Conservation (phyloP, 2,329 filamentous ascomycete species). For the Diaporthe citrichinensis region DNA sequence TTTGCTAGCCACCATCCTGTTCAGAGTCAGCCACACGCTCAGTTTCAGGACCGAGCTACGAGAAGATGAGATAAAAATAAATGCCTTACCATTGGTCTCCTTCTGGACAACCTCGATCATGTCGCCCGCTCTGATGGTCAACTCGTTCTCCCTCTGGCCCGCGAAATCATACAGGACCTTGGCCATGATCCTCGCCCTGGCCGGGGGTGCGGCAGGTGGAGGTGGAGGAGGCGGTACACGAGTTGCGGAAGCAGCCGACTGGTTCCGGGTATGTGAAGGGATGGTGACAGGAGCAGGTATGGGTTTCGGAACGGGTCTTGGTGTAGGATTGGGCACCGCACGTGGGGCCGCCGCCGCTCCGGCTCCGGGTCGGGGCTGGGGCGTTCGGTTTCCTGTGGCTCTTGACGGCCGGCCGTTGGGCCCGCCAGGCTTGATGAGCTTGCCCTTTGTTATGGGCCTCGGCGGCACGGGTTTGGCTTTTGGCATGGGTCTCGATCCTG, state of each 20-base stretch:
- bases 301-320: conserved; percentile 32
- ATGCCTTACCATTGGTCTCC: conserved; percentile 86
- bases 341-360: conserved; percentile 43
- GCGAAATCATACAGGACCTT: conserved; percentile 94
- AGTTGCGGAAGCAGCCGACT: conserved; percentile 64
- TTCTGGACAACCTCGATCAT: conserved; percentile 93
- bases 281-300: conserved; percentile 54
- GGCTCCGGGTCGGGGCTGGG: conserved; percentile 59
- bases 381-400: conserved; percentile 65
- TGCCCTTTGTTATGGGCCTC: conserved; percentile 92
- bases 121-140: conserved; percentile 84
- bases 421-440: conserved; percentile 92
- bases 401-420: conserved; percentile 86
- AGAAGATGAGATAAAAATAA: not conserved
- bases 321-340: conserved; percentile 46
- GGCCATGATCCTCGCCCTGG: conserved; percentile 80
- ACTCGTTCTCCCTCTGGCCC: conserved; percentile 86
- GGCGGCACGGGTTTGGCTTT: conserved; percentile 88
- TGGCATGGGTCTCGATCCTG: conserved; percentile 86
- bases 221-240: conserved; percentile 76
- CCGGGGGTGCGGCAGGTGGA: conserved; percentile 75
- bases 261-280: conserved; percentile 68
- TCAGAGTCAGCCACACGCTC: conserved; percentile 46
- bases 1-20: conserved; percentile 97
- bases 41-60: not conserved